Base-by-base conservation (phyloP, 2,329 filamentous ascomycete genomes). In the Colletotrichum eremochloae region DNA sequence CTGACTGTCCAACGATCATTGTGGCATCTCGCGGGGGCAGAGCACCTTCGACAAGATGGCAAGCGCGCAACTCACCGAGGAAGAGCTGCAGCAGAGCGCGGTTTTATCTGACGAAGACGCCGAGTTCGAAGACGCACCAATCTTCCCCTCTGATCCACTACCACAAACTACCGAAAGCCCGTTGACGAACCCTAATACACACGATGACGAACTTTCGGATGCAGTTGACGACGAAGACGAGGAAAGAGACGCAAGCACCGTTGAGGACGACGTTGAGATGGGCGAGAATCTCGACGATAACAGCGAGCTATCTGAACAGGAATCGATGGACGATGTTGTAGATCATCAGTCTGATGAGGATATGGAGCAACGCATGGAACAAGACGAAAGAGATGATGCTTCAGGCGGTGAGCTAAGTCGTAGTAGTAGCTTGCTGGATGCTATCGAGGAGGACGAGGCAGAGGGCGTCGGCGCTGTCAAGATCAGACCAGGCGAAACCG, bases 401-500 rank as follows among this genome's bases (percentile, higher is more conserved):
- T 73, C 66, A 29, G 44, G 57, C 9, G 48, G 50, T 5, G 50
- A 46, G 20, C 58, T 64, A 15, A 72, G 68, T 58, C 60, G 63
- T 20, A 65, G 63, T 36, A 74, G 68, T 42, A 74, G 69, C 14
- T 52, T 56, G 8, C 55, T 61, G 11, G 74, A 76, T 24, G 77
- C 77, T 18, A 76, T 76, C 12, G 75, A 70, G 2, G 79, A 78
- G 46, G 76, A 75, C 33, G 83, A 87, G 11, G 85, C 85, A 3
- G 88, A 90, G 76, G 87, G 85, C 2, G 88, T 89, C 1, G 88
- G 88, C 18, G 87, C 87, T 11, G 87, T 90, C 29, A 89, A 90
- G 75, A 84, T 89, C 69, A 85, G 84, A 68, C 87, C 87, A 8
- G 86, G 86, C 31, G 85, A 88, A 66, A 86, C 84, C 0, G 83